These are phyloP conservation scores for Nephromyces sp. DNA, from an alignment of 169 alveolate species.

Conservation along the genomic window DNA sequence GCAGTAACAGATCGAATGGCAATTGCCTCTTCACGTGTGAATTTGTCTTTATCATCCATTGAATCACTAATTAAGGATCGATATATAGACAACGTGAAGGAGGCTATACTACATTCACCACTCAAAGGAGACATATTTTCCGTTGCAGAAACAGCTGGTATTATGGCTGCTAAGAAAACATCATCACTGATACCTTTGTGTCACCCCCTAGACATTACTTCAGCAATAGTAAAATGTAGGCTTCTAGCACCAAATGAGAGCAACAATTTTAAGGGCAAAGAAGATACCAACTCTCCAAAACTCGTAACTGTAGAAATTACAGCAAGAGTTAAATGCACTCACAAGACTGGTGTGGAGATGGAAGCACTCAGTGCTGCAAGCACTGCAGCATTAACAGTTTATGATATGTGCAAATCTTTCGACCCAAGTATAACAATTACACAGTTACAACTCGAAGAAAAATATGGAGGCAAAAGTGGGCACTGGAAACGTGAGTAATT, in stretches of 20 bases:
- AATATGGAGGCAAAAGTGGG: too few relatives aligned
- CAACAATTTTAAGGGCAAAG: neutral
- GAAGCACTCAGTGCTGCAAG: constrained; percentile 44
- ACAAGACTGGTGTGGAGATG: constrained; percentile 52
- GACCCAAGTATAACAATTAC: neutral
- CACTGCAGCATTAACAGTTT: constrained; percentile 43
- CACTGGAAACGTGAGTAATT: too few relatives aligned
- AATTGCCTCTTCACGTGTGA: too few relatives aligned
- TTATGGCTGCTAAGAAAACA: constrained; percentile 41
- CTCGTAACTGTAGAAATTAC: neutral
- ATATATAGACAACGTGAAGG: too few relatives aligned
- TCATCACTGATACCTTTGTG: constrained; percentile 43
- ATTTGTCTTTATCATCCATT: too few relatives aligned
- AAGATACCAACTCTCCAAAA: neutral
- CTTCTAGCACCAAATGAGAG: neutral
- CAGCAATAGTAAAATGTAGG: neutral
- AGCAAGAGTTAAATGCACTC: neutral
- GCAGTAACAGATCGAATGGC: too few relatives aligned
- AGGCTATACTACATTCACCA: too few relatives aligned
- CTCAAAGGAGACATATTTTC: neutral
- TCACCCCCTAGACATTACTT: constrained; percentile 26
- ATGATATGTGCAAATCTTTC: constrained; percentile 46
- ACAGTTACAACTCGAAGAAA: neutral
- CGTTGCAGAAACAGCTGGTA: constrained; percentile 44
- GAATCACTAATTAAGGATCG: too few relatives aligned